Evolutionary conservation across 2,329 filamentous ascomycete genomes (phyloP).

Genomic region (Penicillium janthinellum): DNA sequence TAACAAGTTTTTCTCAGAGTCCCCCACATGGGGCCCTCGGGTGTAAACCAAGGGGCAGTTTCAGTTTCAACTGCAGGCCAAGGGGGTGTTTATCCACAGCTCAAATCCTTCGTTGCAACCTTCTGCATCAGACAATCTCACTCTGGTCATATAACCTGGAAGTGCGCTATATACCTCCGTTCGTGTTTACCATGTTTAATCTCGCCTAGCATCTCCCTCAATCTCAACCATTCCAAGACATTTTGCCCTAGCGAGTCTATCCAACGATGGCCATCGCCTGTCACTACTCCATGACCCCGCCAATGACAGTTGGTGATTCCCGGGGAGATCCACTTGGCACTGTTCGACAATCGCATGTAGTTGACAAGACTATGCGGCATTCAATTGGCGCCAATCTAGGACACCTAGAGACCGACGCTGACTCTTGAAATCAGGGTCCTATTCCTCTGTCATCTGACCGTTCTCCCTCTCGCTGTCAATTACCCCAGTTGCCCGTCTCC

Average conservation of each 20-base stretch:
- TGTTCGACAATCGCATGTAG: background rate
- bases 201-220: no score
- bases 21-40: background rate
- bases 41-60: background rate
- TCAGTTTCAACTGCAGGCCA: constrained; percentile 9
- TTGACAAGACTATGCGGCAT: background rate
- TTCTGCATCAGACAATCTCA: constrained; percentile 3
- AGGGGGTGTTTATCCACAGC: constrained; percentile 11
- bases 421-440: constrained; percentile 1
- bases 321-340: constrained; percentile 16
- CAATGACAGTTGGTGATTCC: constrained; percentile 15
- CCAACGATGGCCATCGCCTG: background rate
- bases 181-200: background rate
- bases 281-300: constrained; percentile 16
- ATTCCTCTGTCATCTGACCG: background rate
- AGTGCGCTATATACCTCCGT: background rate
- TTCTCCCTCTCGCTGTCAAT: constrained; percentile 10
- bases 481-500: constrained; percentile 10
- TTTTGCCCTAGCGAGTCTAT: background rate
- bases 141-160: constrained; percentile 6
- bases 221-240: background rate
- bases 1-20: background rate
- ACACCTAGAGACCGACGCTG: constrained; percentile 1
- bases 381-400: constrained; percentile 11
- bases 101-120: background rate